Evolutionary conservation across 495 filamentous ascomycete species (phyloP), one percentile per base, ranked within the genome.

Genomic region (Tuber umbilicatum): DNA sequence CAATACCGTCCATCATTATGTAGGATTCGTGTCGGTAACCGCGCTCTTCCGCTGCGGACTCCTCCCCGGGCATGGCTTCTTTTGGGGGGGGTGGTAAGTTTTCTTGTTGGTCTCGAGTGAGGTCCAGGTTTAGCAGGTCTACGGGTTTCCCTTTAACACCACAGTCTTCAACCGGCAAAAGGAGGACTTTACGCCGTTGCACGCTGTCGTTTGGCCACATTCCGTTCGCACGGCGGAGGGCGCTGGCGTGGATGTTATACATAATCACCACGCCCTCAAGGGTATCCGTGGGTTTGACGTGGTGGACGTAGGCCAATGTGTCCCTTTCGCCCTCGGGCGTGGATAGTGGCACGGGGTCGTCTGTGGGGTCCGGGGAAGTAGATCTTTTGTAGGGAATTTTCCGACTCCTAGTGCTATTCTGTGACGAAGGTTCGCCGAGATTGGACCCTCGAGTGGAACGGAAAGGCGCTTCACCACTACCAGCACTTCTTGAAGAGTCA

Each of bases 151-250:
- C 95, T 80, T 94, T 94, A 47, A 94, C 88, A 37, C 89, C 89
- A 82, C 95, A 97, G 16, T 91, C 91, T 81, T 97, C 95, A 19
- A 98, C 93, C 4, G 95, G 95, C 40, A 99, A 83, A 14, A 97
- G 85, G 23, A 99, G 86, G 31, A 88, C 89, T 78, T 93, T 92
- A 60, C 93, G 89, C 71, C 89, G 88, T 81, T 97, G 94, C 47
- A 97, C 91, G 73, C 88, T 91, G 82, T 97, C 96, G 74, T 92
- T 92, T 12, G 93, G 92, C 95, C 95, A 98, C 78, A 99, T 88
- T 27, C 94, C 89, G 81, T 99, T 99, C 39, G 93, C 91, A 81
- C 93, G 94, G 38, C 91, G 85, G 74, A 99, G 91, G 0, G 92
- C 86, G 40, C 91, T 89, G 68, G 91, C 87, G 74, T 90, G 88